Evolutionary conservation across 2,329 filamentous ascomycete species (phyloP).

Genomic region (Colletotrichum tofieldiae): DNA sequence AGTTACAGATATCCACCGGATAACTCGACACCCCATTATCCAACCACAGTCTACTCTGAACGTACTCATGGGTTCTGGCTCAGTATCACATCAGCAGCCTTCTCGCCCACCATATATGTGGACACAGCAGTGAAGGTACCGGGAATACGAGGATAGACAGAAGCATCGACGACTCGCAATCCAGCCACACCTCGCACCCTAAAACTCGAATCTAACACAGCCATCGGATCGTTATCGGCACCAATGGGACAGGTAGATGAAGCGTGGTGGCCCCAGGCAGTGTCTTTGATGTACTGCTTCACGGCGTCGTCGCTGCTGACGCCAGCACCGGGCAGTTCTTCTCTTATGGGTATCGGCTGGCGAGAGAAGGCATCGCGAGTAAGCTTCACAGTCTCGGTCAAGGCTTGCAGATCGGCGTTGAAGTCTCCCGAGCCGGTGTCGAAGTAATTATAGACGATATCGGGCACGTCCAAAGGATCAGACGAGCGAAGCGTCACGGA

Average conservation of each 20-base stretch:
- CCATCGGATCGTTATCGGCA: conserved; percentile 50
- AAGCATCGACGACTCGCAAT: conserved; percentile 63
- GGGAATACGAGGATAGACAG: conserved; percentile 58
- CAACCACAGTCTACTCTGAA: background rate
- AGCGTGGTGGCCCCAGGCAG: conserved; percentile 54
- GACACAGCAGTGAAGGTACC: conserved; percentile 53
- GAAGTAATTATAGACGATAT: conserved; percentile 76
- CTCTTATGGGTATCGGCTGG: conserved; percentile 44
- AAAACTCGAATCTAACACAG: conserved; percentile 66
- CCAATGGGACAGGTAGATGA: conserved; percentile 54
- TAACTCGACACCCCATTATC: no score
- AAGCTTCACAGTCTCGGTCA: conserved; percentile 70
- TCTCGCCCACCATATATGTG: conserved; percentile 53
- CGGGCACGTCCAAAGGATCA: conserved; percentile 75
- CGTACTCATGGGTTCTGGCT: conserved; percentile 1
- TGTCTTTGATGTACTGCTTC: conserved; percentile 49
- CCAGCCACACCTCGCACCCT: conserved; percentile 63
- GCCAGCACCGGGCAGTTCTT: conserved; percentile 44
- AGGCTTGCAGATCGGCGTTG: conserved; percentile 65
- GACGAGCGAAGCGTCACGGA: conserved; percentile 73
- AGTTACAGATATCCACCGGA: background rate
- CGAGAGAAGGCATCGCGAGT: conserved; percentile 61
- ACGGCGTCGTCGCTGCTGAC: conserved; percentile 43
- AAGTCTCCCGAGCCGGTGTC: conserved; percentile 64
- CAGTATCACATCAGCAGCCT: conserved; percentile 52